phyloP scores from a whole-genome alignment of 208 protist genomes.

The Leptomonas seymouri region DNA sequence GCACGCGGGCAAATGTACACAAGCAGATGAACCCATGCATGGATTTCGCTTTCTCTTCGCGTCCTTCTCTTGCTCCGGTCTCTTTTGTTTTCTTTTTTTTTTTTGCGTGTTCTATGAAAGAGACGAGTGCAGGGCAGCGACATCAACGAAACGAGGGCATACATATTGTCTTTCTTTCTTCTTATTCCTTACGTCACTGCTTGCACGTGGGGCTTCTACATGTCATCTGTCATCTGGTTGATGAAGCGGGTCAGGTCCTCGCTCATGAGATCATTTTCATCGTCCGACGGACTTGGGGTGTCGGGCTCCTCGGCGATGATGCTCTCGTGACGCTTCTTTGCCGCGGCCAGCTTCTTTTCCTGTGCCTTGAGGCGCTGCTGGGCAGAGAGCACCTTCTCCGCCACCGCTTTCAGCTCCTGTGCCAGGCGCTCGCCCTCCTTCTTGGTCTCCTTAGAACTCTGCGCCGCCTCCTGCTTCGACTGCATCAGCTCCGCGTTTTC shows the following conservation, averaged over 20 bases:
- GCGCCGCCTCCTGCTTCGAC: constrained; percentile 62
- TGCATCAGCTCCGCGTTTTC: constrained; percentile 57
- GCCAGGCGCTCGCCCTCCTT: constrained; percentile 55
- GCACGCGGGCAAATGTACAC: no score
- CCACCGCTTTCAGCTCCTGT: constrained; percentile 55
- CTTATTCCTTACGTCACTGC: no score
- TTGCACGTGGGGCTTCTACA: constrained; percentile 18
- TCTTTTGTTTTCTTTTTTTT: background rate
- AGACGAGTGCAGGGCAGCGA: background rate
- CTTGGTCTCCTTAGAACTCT: constrained; percentile 67
- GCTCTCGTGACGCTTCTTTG: constrained; percentile 40
- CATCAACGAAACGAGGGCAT: background rate
- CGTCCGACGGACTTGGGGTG: constrained; percentile 53
- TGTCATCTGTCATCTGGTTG: constrained; percentile 61
- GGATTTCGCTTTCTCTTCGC: background rate
- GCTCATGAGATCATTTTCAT: constrained; percentile 63
- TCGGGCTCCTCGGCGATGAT: constrained; percentile 47
- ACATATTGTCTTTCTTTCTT: background rate
- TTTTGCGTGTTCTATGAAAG: background rate
- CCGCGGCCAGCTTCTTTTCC: constrained; percentile 67
- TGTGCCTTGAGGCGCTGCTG: constrained; percentile 59
- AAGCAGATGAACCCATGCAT: background rate
- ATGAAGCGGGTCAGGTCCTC: constrained; percentile 57
- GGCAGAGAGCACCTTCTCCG: constrained; percentile 51
- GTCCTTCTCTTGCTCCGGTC: background rate